Base-by-base conservation (phyloP, 129 eudicot species). In the Helianthus annuus region DNA sequence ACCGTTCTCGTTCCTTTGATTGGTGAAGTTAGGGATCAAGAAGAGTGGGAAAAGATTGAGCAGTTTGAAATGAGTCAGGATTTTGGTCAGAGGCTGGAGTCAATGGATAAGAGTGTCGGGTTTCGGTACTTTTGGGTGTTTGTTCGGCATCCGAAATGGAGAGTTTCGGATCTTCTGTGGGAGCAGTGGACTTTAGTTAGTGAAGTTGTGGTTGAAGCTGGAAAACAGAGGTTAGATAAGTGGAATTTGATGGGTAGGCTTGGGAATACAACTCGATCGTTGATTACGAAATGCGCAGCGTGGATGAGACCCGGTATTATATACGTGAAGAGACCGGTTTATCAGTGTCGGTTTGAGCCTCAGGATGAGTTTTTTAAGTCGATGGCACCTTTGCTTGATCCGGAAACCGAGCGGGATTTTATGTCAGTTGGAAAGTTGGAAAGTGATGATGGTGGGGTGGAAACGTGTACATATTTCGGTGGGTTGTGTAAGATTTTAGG, bases 231-330 rank as follows among this genome's bases (percentile, higher is more conserved):
- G 80, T 85, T 93, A 78, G 98, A 93, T 80, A 89, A 93, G 71
- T 93, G 98, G 98, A 89, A 72, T 74, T 77, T 93, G 72, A 93
- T 93, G 98, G 98, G 96, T 40, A 83, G 98, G 83, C 84, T 93
- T 11, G 98, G 98, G 70, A 93, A 93, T 48, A 80, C 68, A 59
- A 82, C 96, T 0, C 79, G 98, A 79, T 57, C 77, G 5, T 48
- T 80, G 83, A 82, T 93, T 46, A 93, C 98, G 0, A 81, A 85
- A 69, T 93, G 98, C 69, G 98, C 98, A 19, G 98, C 98, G 5
- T 93, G 96, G 98, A 83, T 83, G 87, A 87, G 98, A 68, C 98
- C 98, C 0, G 98, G 89, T 84, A 89, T 93, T 2, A 72, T 93
- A 42, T 93, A 93, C 44, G 95, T 89, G 6, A 87, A 89, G 80